These are phyloP conservation scores for Venturia aucupariae DNA, from an alignment of 2,329 filamentous ascomycete species.

Conservation along the genomic window DNA sequence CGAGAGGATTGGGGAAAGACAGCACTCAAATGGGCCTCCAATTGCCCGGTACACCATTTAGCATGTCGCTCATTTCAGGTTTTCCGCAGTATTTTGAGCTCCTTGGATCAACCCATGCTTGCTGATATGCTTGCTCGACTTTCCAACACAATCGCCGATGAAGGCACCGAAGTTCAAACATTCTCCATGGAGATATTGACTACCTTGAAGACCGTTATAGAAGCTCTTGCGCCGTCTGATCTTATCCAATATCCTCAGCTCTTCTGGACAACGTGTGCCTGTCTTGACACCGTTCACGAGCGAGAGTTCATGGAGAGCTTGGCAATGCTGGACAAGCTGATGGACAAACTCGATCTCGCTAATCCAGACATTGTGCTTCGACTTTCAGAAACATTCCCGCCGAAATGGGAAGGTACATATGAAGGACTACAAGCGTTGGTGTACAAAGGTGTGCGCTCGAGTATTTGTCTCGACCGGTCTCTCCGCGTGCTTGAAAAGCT, in stretches of 20 bases:
- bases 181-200: conserved; percentile 98
- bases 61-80: conserved; percentile 97
- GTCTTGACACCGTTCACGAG: conserved; percentile 93
- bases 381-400: conserved; percentile 69
- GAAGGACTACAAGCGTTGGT: conserved; percentile 77
- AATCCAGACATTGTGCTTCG: conserved; percentile 58
- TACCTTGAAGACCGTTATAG: conserved; percentile 83
- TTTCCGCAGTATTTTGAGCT: conserved; percentile 86
- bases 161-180: conserved; percentile 84
- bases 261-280: conserved; percentile 97
- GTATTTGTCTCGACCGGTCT: conserved; percentile 68
- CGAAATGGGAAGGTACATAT: conserved; percentile 81
- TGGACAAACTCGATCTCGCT: conserved; percentile 74
- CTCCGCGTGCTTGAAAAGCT: conserved; percentile 70
- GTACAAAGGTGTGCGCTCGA: conserved; percentile 87
- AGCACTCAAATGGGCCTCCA: conserved; percentile 90
- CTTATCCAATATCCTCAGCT: conserved; percentile 86
- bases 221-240: conserved; percentile 68
- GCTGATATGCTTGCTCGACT: conserved; percentile 92
- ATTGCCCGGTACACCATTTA: conserved; percentile 87
- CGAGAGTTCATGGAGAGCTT: conserved; percentile 86
- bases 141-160: conserved; percentile 94
- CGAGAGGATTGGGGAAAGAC: conserved; percentile 87
- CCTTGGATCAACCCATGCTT: conserved; percentile 85
- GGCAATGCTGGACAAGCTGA: conserved; percentile 79